These are phyloP conservation scores for Poteriospumella lacustris DNA, from an alignment of 108 stramenopile genomes.

Conservation along the genomic window DNA sequence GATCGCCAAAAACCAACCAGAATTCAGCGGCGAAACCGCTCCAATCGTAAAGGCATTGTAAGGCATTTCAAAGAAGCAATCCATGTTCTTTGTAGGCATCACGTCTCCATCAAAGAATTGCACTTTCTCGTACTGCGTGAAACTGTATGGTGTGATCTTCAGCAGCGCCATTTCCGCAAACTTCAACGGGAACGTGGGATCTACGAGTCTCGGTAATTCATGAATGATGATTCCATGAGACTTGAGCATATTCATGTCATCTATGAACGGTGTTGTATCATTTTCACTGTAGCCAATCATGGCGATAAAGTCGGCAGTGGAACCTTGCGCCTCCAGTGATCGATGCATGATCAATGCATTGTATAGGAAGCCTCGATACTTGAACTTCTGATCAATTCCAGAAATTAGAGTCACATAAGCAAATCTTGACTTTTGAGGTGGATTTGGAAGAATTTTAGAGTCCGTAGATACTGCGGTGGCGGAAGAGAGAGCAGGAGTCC, in stretches of 20 bases:
- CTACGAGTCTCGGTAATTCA: neutral
- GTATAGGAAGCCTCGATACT: conserved; percentile 29
- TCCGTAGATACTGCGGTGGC: too few species aligned
- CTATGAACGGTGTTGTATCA: neutral
- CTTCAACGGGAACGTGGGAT: neutral
- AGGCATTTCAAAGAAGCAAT: conserved; percentile 12
- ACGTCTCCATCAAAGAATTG: conserved; percentile 66
- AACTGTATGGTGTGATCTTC: conserved; percentile 23
- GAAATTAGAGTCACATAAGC: conserved; percentile 23
- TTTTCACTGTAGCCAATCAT: neutral
- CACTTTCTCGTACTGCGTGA: conserved; percentile 60
- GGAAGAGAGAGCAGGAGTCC: too few species aligned
- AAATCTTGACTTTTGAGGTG: neutral
- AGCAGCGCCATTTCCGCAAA: conserved; percentile 23
- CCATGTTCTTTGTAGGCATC: conserved; percentile 10
- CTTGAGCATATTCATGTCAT: neutral
- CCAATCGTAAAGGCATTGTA: conserved; percentile 10
- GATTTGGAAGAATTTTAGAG: too few species aligned
- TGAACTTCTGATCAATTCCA: conserved; percentile 13
- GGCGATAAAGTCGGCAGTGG: conserved; percentile 26
- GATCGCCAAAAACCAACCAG: conserved; percentile 25
- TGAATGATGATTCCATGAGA: neutral
- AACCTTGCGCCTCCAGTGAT: neutral
- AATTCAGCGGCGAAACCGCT: conserved; percentile 1
- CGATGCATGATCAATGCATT: conserved; percentile 14